Conservation (phyloP, 495 filamentous ascomycete genomes). For the Talaromyces stipitatus region DNA sequence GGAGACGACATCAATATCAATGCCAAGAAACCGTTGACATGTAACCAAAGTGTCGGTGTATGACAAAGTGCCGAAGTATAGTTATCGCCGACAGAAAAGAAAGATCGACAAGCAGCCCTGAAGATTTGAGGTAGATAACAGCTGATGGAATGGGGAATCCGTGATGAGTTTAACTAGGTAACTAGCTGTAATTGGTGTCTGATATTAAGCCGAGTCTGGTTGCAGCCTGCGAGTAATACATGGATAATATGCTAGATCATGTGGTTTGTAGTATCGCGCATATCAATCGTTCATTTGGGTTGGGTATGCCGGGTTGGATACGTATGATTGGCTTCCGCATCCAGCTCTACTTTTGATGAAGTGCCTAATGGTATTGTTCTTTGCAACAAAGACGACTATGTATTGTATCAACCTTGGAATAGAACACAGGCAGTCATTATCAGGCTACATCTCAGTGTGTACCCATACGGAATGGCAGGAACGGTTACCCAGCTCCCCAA, state of each 20-base stretch:
- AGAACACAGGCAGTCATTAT: no score
- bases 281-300: neutral
- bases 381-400: neutral
- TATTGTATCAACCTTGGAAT: no score
- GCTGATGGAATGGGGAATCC: neutral
- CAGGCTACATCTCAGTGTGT: neutral
- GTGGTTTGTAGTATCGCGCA: neutral
- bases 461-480: neutral
- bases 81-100: neutral
- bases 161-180: no score
- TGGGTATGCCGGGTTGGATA: neutral
- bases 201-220: neutral
- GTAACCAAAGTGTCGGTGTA: neutral
- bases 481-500: neutral
- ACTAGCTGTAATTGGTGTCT: neutral
- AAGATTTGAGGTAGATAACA: neutral
- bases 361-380: neutral
- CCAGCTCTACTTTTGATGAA: neutral
- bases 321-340: neutral
- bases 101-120: neutral
- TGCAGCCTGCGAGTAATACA: neutral
- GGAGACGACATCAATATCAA: neutral
- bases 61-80: neutral
- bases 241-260: neutral
- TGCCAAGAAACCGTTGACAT: neutral